Percentiles rank a stretch among this genome's conserved stretches.
Evolutionary conservation across 148 eudicot species (phyloP).

Genomic region (Vaccinium myrtillus): DNA sequence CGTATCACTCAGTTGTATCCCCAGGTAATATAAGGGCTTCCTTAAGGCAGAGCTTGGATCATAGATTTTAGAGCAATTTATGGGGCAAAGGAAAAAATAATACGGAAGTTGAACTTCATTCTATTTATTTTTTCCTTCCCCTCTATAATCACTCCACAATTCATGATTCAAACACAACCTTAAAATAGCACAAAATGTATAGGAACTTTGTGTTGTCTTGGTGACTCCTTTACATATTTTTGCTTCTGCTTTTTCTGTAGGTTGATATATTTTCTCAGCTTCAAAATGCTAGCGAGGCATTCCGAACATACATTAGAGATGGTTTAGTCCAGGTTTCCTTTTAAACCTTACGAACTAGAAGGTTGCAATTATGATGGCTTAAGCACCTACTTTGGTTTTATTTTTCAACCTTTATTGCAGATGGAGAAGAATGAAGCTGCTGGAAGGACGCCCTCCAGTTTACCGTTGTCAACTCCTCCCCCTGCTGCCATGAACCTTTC

Average conservation of each 20-base stretch:
- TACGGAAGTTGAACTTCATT: neutral
- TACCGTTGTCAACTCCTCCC: conserved; percentile 93
- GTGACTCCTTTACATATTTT: neutral
- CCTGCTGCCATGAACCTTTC: conserved; percentile 71
- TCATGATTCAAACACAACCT: neutral
- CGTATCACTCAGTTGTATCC: conserved; percentile 93
- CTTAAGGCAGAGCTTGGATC: neutral
- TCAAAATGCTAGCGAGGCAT: conserved; percentile 98
- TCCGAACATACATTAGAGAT: conserved; percentile 93
- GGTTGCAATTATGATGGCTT: neutral
- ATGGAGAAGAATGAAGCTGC: conserved; percentile 99
- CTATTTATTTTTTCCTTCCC: neutral
- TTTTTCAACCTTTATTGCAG: conserved; percentile 34
- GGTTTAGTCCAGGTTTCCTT: conserved; percentile 84
- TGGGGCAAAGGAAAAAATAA: neutral
- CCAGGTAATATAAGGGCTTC: conserved; percentile 44
- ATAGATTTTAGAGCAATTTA: neutral
- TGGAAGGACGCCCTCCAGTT: conserved; percentile 89
- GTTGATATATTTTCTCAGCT: conserved; percentile 97
- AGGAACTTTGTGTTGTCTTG: neutral
- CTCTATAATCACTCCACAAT: neutral
- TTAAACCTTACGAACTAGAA: neutral
- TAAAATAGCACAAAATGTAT: neutral
- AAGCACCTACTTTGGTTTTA: neutral
- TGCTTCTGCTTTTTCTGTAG: conserved; percentile 30